Base-by-base conservation (phyloP, 352 stramenopile genomes). In the Phytophthora fragariae region DNA sequence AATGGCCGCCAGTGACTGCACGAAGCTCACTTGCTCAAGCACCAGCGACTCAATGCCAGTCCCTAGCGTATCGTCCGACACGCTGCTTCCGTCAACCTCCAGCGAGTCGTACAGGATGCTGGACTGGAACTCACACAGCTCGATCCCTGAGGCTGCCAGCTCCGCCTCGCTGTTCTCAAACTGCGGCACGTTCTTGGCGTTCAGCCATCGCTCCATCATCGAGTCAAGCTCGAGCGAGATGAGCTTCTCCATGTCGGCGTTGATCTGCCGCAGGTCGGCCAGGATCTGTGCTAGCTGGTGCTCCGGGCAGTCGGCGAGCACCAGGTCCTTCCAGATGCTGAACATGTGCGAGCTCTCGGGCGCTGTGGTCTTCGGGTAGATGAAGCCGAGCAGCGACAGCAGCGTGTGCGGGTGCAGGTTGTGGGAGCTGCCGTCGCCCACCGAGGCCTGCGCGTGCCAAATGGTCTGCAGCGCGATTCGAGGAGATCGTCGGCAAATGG, bases 381-480 rank as follows among this genome's bases (percentile, higher is more conserved):
- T 62, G 44, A 91, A 90, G 2, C 85, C 85, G 4, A 94, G 77
- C 33, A 94, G 56, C 17, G 83, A 69, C 19, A 92, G 41, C 44
- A 94, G 50, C 53, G 85, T 89, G 65, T 94, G 85, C 10, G 87
- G 82, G 37, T 92, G 83, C 27, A 87, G 57, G 10, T 84, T 82
- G 47, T 65, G 67, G 52, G 60, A 68, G 2, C 57, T 80, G 27
- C 83, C 76, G 60, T 94, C 85, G 11, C 81, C 81, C 12, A 91
- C 77, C 2, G 85, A 82, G 0, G 88, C 88, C 57, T 93, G 88
- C 3, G 90, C 83, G 50, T 93, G 86, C 88, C 88, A 94, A 76
- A 94, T 92, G 0, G 88, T 94, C 64, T 92, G 88, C 44, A 93
- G 67, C 19, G 88, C 88, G 37, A 94, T 93, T 1, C 86, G 85